These are phyloP conservation scores for Penicillium frequentans DNA, from an alignment of 2,329 filamentous ascomycete genomes.

Conservation along the genomic window DNA sequence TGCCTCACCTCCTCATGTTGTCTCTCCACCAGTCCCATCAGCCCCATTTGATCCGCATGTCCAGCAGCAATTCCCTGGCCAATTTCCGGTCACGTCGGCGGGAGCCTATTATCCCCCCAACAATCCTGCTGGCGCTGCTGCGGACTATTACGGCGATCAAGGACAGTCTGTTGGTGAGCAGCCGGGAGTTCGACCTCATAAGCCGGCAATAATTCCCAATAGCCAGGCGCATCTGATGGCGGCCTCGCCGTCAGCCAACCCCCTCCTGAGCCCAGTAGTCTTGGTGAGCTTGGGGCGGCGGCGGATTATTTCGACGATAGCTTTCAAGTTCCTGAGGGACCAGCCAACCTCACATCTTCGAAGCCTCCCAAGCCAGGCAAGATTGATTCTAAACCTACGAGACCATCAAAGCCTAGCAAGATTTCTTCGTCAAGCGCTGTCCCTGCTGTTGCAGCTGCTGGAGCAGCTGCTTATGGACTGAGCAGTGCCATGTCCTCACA, in stretches of 20 bases:
- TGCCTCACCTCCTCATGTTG: constrained; percentile 21
- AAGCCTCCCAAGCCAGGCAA: constrained; percentile 30
- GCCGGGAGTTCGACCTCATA: constrained; percentile 58
- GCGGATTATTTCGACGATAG: constrained; percentile 54
- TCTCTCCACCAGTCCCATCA: constrained; percentile 27
- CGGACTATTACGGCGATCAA: constrained; percentile 64
- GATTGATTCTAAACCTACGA: constrained; percentile 26
- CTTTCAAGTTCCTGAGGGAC: constrained; percentile 13
- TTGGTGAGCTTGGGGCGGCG: constrained; percentile 50
- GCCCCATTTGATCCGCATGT: constrained; percentile 49
- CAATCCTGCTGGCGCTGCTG: constrained; percentile 54
- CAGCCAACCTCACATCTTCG: constrained; percentile 16
- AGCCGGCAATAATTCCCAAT: constrained; percentile 54
- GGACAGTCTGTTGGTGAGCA: constrained; percentile 60
- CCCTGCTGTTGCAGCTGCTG: constrained; percentile 29
- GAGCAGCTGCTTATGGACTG: constrained; percentile 45
- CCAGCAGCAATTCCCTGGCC: constrained; percentile 60
- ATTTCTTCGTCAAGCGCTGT: constrained; percentile 31
- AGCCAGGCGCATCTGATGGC: constrained; percentile 58
- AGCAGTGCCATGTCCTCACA: constrained; percentile 31
- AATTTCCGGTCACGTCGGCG: constrained; percentile 50
- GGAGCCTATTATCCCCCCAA: constrained; percentile 48
- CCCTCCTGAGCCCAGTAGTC: constrained; percentile 60
- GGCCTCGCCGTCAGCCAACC: constrained; percentile 52
- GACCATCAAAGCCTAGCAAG: constrained; percentile 23